Conservation (phyloP, 2,329 filamentous ascomycete genomes). For the Penicillium sp. region DNA sequence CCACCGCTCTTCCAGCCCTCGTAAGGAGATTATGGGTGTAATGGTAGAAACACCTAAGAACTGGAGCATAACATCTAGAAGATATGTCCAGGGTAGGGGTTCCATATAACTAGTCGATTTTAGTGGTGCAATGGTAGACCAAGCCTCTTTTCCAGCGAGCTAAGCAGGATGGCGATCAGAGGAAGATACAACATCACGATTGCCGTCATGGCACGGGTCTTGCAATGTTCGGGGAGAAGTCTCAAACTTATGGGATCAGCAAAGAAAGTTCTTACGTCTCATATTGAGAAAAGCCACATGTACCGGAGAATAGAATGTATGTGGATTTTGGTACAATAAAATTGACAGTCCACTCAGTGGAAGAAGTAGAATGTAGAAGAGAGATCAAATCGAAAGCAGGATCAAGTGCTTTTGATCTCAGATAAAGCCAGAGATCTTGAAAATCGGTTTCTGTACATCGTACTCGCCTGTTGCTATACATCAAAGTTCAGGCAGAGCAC, state of each 20-base stretch:
- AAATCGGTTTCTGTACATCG: constrained; percentile 15
- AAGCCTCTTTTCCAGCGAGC: constrained; percentile 12
- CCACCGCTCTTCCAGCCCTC: no score
- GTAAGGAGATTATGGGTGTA: no score
- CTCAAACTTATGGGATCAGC: neutral
- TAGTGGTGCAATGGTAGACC: constrained; percentile 10
- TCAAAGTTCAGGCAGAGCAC: constrained; percentile 3
- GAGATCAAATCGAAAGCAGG: neutral
- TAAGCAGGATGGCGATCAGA: constrained; percentile 7
- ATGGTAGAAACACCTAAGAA: no score
- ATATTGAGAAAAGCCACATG: neutral
- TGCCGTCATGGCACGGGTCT: constrained; percentile 20
- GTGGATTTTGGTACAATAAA: constrained; percentile 1
- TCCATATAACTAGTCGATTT: neutral
- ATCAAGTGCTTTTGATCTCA: constrained; percentile 9
- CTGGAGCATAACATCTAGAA: no score
- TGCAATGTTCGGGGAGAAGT: neutral
- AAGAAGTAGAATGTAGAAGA: constrained; percentile 2
- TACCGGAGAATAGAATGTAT: neutral
- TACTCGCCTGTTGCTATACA: constrained; percentile 16
- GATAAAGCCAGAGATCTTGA: neutral
- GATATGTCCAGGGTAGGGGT: neutral
- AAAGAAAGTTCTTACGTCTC: neutral
- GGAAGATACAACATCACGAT: neutral
- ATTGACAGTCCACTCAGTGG: constrained; percentile 4